Percentiles rank a stretch among this genome's conserved stretches.
phyloP scores from a whole-genome alignment of 2,329 filamentous ascomycete genomes.

The Colletotrichum lentis region DNA sequence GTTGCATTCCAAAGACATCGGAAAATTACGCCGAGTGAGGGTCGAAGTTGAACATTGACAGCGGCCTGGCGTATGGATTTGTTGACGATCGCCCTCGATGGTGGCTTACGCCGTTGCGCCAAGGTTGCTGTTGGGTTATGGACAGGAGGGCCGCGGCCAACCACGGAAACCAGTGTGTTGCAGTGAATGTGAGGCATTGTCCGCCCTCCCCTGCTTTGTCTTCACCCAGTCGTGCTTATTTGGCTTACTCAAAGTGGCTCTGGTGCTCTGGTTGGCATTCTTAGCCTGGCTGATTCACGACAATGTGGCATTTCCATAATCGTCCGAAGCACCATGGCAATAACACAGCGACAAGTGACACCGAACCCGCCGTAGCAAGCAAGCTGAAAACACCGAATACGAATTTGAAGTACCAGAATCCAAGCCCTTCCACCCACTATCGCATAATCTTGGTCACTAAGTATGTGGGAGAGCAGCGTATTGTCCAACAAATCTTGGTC shows the following conservation, averaged over 20 bases:
- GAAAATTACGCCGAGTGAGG: conserved; percentile 31
- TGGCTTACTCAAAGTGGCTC: too few relatives aligned
- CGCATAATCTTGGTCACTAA: not conserved
- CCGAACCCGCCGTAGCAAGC: not conserved
- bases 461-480: not conserved
- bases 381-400: not conserved
- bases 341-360: not conserved
- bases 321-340: not conserved
- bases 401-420: not conserved
- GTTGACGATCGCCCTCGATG: conserved; percentile 21
- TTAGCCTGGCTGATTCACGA: not conserved
- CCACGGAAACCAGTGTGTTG: not conserved
- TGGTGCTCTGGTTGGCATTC: not conserved
- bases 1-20: conserved; percentile 3
- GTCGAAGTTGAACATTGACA: conserved; percentile 13
- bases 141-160: not conserved
- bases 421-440: not conserved
- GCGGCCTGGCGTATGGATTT: not conserved
- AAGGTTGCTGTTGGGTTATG: not conserved
- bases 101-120: conserved; percentile 1
- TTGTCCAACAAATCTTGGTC: not conserved
- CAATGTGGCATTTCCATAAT: not conserved
- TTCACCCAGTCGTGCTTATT: not conserved
- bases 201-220: too few relatives aligned
- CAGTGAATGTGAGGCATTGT: not conserved